Base-by-base conservation (phyloP, 1,139 yeast species). In the Candida neerlandica region DNA sequence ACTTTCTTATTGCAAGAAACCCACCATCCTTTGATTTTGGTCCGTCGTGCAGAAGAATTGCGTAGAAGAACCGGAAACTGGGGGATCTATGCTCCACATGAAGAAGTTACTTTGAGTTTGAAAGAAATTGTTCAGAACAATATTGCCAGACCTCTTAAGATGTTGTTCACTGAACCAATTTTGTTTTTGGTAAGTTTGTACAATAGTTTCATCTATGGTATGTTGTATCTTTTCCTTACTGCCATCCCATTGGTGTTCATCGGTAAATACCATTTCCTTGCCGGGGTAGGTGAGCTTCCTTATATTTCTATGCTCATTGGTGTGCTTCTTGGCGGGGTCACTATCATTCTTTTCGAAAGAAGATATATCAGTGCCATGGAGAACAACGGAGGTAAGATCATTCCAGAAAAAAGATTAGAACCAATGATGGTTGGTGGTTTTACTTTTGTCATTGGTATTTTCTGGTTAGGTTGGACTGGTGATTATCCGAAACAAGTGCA, bases 391-490 rank as follows among this genome's bases (percentile, higher is more conserved):
- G 86, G 85, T 45, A 78, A 76, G 55, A 85, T 86, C 14, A 77
- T 84, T 10, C 96, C 97, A 1, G 97, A 90, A 65, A 86, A 83
- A 39, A 82, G 96, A 69, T 71, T 91, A 54, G 83, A 84, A 9
- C 84, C 92, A 18, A 82, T 87, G 86, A 79, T 88, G 70, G 64
- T 78, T 45, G 92, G 96, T 29, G 83, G 85, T 30, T 56, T 87
- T 51, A 64, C 78, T 12, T 89, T 89, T 73, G 85, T 95, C 33
- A 73, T 82, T 55, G 96, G 96, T 46, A 73, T 90, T 52, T 77
- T 90, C 59, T 89, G 96, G 96, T 76, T 89, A 62, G 83, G 89
- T 47, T 89, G 96, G 96, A 73, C 90, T 2, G 96, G 96, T 60
- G 78, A 81, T 58, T 90, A 82, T 66, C 84, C 78, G 39, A 69